Conservation (phyloP, 163 green algal species). For the Prototheca wickerhamii region DNA sequence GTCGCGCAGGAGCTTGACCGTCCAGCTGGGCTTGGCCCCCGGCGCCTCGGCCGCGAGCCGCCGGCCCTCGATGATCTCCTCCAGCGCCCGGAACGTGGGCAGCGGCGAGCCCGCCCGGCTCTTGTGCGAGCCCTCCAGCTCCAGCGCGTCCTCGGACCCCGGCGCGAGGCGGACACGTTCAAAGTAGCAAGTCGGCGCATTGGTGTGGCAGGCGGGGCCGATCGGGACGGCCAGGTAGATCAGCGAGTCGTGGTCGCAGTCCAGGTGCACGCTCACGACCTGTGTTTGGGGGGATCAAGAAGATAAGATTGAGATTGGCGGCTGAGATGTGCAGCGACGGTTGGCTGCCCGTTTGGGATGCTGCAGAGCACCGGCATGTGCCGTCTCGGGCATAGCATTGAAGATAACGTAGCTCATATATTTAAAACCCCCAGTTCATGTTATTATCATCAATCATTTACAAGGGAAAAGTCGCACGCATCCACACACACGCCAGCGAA, state of each 20-base stretch:
- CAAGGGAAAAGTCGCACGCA: too few species aligned
- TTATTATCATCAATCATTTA: too few species aligned
- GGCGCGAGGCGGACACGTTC: background rate
- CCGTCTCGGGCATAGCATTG: background rate
- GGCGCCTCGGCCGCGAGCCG: conserved; percentile 28
- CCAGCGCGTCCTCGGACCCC: background rate
- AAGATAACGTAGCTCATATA: background rate
- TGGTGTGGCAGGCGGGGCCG: conserved; percentile 93
- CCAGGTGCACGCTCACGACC: conserved; percentile 49
- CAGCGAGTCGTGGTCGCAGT: conserved; percentile 94
- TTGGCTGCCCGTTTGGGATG: too few species aligned
- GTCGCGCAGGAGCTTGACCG: conserved; percentile 73
- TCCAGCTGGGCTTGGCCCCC: conserved; percentile 89
- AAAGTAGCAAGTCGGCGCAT: conserved; percentile 87
- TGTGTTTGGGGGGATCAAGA: conserved; percentile 4
- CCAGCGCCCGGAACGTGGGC: conserved; percentile 75
- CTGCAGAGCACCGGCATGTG: background rate
- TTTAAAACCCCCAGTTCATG: too few species aligned
- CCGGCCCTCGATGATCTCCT: conserved; percentile 78
- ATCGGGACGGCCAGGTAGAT: conserved; percentile 90
- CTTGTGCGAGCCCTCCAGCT: background rate
- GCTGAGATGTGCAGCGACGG: background rate
- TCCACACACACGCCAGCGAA: background rate
- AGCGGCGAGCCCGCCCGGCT: conserved; percentile 31
- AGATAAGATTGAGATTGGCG: background rate